Percentiles rank a stretch among this genome's conserved stretches.
Conservation (phyloP, 257 asterid genomes). For the Lycium ferocissimum region DNA sequence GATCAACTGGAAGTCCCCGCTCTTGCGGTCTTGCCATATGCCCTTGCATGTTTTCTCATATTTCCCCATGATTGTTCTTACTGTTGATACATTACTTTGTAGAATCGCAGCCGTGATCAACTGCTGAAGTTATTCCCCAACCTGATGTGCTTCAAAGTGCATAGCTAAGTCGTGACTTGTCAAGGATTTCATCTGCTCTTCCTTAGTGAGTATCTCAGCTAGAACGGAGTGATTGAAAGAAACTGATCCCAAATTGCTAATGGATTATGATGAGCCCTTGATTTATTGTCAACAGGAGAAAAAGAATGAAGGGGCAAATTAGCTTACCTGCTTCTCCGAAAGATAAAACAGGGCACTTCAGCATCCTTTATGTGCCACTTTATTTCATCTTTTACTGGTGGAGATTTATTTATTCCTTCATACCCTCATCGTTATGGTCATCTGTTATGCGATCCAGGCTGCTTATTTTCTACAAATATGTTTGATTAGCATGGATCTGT, state of each 20-base stretch:
- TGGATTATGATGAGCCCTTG: neutral
- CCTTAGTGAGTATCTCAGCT: neutral
- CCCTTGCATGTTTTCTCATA: neutral
- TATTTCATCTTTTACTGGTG: neutral
- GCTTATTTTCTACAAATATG: neutral
- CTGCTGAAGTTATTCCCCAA: constrained; percentile 80
- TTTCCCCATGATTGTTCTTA: constrained; percentile 4
- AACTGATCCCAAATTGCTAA: constrained; percentile 16
- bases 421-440: neutral
- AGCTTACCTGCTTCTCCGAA: neutral
- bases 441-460: constrained; percentile 5
- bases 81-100: constrained; percentile 33
- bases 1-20: constrained; percentile 13
- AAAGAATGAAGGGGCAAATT: neutral
- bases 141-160: constrained; percentile 84
- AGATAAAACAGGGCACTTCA: neutral
- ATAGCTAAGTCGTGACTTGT: constrained; percentile 54
- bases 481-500: neutral
- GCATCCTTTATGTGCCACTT: constrained; percentile 1
- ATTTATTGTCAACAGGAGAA: neutral
- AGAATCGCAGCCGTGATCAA: constrained; percentile 74
- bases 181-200: constrained; percentile 13
- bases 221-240: neutral
- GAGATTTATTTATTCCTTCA: neutral
- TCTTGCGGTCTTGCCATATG: neutral